Conservation (phyloP, 305 asterid species). For the Fraxinus platypoda region DNA sequence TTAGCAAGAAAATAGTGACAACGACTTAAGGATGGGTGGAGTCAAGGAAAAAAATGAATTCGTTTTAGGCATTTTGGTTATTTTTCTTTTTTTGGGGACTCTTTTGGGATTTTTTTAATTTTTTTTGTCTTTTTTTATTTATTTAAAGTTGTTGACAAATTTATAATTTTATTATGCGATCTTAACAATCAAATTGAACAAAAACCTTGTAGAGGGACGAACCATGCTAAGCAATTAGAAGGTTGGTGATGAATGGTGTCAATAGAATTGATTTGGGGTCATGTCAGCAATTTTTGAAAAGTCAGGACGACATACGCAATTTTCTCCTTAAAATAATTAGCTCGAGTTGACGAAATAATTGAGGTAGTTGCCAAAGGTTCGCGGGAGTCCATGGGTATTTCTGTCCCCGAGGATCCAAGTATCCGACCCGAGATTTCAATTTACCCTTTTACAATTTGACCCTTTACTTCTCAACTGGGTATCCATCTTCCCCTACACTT, state of each 20-base stretch:
- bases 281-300: not conserved
- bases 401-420: conserved; percentile 4
- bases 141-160: no score
- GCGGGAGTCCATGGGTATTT: conserved; percentile 38
- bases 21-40: no score
- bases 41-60: not conserved
- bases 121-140: no score
- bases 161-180: no score
- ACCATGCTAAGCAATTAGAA: no score
- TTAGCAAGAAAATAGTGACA: not conserved
- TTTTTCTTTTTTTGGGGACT: not conserved
- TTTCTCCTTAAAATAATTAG: not conserved
- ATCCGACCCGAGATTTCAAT: conserved; percentile 21
- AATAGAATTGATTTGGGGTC: not conserved
- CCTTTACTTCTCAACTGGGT: not conserved
- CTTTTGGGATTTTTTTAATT: not conserved
- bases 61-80: not conserved
- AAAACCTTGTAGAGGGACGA: no score
- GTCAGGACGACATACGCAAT: not conserved
- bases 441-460: not conserved
- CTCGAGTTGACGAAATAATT: not conserved
- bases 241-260: not conserved
- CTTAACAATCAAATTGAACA: no score
- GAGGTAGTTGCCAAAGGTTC: conserved; percentile 33
- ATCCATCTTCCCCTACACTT: not conserved